Base-by-base conservation (phyloP, 129 eudicot species). In the Flaveria brownii region DNA sequence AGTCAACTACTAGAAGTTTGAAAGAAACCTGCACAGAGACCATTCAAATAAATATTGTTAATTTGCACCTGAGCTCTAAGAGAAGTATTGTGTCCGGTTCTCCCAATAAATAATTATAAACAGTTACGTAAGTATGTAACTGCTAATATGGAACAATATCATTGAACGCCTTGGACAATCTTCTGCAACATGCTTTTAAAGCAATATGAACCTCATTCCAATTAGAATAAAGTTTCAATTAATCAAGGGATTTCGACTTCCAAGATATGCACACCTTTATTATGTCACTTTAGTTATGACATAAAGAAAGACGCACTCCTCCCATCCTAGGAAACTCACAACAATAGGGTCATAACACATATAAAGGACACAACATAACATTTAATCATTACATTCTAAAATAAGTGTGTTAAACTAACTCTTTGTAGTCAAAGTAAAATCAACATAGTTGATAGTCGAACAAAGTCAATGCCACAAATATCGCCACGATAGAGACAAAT, bases 391-490 rank as follows among this genome's bases (percentile, higher is more conserved):
- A n/a, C 50, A 46, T 2, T 30, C 28, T 63, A 30, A 20, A 76
- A 46, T 41, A 17, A 33, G 55, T 49, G 33, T 76, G 52, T 33
- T 76, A 50, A 71, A 50, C 65, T 33, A 65, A 47, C 72, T 46
- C 71, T 47, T 49, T 14, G 63, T 75, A 61, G 25, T 49, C 72
- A 75, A 63, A 47, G 4, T 46, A 64, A 73, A 59, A 23, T 73
- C 36, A 73, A 45, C 1, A 10, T 74, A 42, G 45, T 59, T 23
- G 22, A 20, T 20, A 20, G 22, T 20, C 22, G 59, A 74, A 41
- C 54, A 74, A 74, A 45, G 42, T 22, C 77, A 18, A 72, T 36
- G 61, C 49, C 71, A 60, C 3, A 16, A 15, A 61, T 74, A 41
- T 30, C 26, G 63, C 46, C 6, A 28, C 51, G 28, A 6, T 49